A percentile compares a stretch with the other conserved stretches of the same genome.
Conservation (phyloP, 257 asterid species). For the Solanum microdontum region DNA sequence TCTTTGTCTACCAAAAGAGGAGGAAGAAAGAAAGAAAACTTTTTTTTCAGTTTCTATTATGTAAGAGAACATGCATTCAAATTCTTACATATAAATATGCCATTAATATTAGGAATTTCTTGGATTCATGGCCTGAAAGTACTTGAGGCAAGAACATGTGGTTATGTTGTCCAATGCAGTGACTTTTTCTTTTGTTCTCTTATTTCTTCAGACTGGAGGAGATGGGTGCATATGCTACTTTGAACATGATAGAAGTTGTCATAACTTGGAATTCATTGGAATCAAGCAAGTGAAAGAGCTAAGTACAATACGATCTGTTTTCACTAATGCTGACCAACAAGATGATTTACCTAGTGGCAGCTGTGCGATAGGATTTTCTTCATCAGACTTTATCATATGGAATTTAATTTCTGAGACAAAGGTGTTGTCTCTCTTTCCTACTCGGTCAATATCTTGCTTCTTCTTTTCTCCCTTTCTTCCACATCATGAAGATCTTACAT, state of each 20-base stretch:
- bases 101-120: background rate
- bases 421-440: slow-evolving; percentile 34
- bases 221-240: slow-evolving; percentile 98
- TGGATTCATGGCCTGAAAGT: background rate
- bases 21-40: background rate
- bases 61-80: background rate
- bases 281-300: slow-evolving; percentile 85
- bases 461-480: background rate
- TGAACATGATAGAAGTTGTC: slow-evolving; percentile 41
- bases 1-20: background rate
- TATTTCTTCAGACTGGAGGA: slow-evolving; percentile 65
- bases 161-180: background rate
- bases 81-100: background rate
- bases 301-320: slow-evolving; percentile 51
- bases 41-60: background rate
- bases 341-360: slow-evolving; percentile 29
- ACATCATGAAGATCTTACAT: background rate
- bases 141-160: background rate
- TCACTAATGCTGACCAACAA: slow-evolving; percentile 20
- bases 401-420: slow-evolving; percentile 58
- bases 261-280: slow-evolving; percentile 64
- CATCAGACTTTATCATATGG: slow-evolving; percentile 79
- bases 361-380: slow-evolving; percentile 87
- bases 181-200: background rate
- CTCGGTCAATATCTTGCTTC: background rate